Base-by-base conservation (phyloP, 1,284 basidiomycete species). In the Clitocybe nebularis region DNA sequence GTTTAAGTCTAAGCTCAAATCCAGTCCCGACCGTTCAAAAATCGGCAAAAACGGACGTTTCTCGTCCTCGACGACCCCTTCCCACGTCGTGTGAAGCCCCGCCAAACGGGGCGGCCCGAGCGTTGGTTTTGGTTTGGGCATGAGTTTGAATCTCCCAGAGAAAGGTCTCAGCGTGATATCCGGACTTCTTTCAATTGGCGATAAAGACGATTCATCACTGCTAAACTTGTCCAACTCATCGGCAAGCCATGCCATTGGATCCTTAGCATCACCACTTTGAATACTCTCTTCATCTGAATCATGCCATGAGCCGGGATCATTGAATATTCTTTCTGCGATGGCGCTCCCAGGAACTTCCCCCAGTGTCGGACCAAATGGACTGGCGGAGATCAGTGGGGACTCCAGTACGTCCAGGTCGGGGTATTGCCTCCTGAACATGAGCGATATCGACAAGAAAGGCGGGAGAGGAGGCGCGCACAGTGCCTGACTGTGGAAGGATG, bases 311-410 rank as follows among this genome's bases (percentile, higher is more conserved):
- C 60, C 45, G 3, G 66, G 66, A 42, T 68, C 65, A 36, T 68
- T 67, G 50, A 68, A 67, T 35, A 68, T 68, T 40, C 52, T 58
- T 47, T 68, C 66, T 41, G 64, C 66, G 24, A 67, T 55, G 7
- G 65, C 65, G 41, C 61, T 67, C 11, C 59, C 59, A 17, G 63
- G 65, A 13, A 62, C 49, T 25, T 47, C 51, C 41, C 57, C 49
- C 9, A 58, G 40, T 25, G 44, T 40, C 20, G 53, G 55, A 21
- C 52, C 55, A 43, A 54, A 49, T 2, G 61, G 57, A 14, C 50
- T 54, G 2, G 60, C 56, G 7, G 63, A 64, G 24, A 61, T 47
- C 41, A 64, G 43, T 2, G 64, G 63, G 21, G 65, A 65, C 35
- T 67, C 64, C 30, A 63, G 52, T 39, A 59, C 46, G 50, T 66